Percentiles rank a stretch among this genome's conserved stretches.
Conservation (phyloP, 768 basidiomycete species). For the Leccinum boreale region DNA sequence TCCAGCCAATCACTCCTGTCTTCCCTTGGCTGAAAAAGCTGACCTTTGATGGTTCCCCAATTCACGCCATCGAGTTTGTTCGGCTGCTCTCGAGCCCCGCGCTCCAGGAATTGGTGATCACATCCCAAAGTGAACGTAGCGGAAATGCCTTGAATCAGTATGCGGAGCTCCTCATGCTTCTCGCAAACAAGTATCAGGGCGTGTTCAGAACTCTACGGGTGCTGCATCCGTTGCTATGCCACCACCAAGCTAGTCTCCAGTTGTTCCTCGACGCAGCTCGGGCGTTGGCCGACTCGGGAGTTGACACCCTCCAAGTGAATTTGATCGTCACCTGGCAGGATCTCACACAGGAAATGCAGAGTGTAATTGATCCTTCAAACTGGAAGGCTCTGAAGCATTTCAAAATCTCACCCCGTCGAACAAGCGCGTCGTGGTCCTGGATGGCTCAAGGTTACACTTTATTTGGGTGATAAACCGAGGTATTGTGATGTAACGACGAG, state of each 20-base stretch:
- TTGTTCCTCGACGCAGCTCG: slow-evolving; percentile 17
- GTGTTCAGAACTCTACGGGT: slow-evolving; percentile 19
- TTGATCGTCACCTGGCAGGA: slow-evolving; percentile 17
- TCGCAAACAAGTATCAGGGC: slow-evolving; percentile 21
- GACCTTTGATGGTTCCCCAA: slow-evolving; percentile 17
- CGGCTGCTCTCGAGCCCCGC: slow-evolving; percentile 17
- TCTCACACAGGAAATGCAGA: slow-evolving; percentile 18
- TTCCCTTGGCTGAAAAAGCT: slow-evolving; percentile 22
- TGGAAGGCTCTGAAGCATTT: slow-evolving; percentile 16
- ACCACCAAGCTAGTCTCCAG: slow-evolving; percentile 13
- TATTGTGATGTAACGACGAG: not conserved
- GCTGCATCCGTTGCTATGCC: slow-evolving; percentile 18
- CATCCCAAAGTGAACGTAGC: slow-evolving; percentile 15
- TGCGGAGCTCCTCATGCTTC: slow-evolving; percentile 15
- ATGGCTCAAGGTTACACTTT: slow-evolving; percentile 3
- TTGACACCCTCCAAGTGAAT: slow-evolving; percentile 9
- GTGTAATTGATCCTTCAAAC: slow-evolving; percentile 20
- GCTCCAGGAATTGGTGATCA: slow-evolving; percentile 16
- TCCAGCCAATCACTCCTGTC: slow-evolving; percentile 17
- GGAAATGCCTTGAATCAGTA: slow-evolving; percentile 11
- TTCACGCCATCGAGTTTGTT: slow-evolving; percentile 22
- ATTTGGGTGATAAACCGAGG: not conserved
- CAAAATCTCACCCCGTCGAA: slow-evolving; percentile 9
- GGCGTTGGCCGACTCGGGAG: slow-evolving; percentile 12
- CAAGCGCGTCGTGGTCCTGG: slow-evolving; percentile 16